Base-by-base conservation (phyloP, 345 rosid species). In the Populus tremula region DNA sequence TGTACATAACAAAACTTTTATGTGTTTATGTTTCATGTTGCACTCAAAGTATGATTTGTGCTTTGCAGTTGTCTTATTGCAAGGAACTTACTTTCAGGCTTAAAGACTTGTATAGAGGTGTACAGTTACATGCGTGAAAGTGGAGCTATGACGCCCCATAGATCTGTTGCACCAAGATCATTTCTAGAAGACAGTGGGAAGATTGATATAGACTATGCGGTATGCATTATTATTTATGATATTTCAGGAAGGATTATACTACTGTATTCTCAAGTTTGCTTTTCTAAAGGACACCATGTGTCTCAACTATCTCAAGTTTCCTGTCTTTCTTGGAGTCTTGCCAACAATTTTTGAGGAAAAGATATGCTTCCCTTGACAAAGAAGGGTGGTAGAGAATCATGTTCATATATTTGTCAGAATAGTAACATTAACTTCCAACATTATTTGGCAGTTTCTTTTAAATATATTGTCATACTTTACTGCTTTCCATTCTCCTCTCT, bases 31-130 rank as follows among this genome's bases (percentile, higher is more conserved):
- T 69, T 39, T 76, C 67, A 29, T 36, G 35, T 36, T 39, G 36
- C 54, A 29, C 56, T 29, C 70, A 20, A 20, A 78, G 70, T 76
- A 75, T 64, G 11, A 23, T 65, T 68, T 70, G 80, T 69, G 69
- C 69, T 80, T 74, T 83, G 82, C 93, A 96, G 99, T 84, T 96
- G 99, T 87, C 98, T 96, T 82, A 96, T 96, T 70, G 94, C 99
- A 67, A 93, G 97, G 83, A 96, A 96, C 85, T 78, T 96, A 77
- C 99, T 96, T 80, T 90, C 92, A 84, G 99, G 99, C 83, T 87
- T 96, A 87, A 96, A 90, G 91, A 90, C 96, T 86, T 96, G 99
- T 84, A 78, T 87, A 75, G 99, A 96, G 82, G 94, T 96, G 67
- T 90, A 90, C 18, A 87, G 70, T 77, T 93, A 91, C 91, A 96